Evolutionary conservation across 345 rosid genomes (phyloP), one percentile per base, ranked within the genome.

Genomic region (Zanthoxylum bungeanum): DNA sequence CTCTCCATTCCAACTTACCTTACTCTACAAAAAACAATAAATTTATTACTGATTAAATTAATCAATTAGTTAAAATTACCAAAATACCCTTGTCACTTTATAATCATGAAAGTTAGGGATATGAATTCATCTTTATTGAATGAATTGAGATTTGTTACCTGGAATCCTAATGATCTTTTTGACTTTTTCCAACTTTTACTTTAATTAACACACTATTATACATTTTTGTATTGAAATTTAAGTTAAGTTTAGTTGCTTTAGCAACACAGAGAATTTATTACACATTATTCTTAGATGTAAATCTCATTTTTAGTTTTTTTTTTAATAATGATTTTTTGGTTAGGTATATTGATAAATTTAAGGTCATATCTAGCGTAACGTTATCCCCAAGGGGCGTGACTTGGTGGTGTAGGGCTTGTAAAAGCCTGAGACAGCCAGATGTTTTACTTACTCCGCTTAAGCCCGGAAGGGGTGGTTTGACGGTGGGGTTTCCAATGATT

Each of bases 1-100:
- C 80, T 64, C 72, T 78, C 78, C 81, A 78, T 82, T 75, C 81
- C 77, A 70, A 58, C 70, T 72, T 57, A n/a, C 57, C 63, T 76
- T n/a, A n/a, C n/a, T n/a, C n/a, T n/a, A 76, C 27, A 69, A 77
- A 77, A 60, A 74, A 51, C 72, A 80, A 70, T 64, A 72, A 64
- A 67, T 47, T 39, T 52, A 37, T 68, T 5, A 49, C n/a, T n/a
- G n/a, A n/a, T n/a, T n/a, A n/a, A 27, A 30, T 34, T 16, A 21
- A 24, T 36, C 3, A 2, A 12, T 12, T 5, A 34, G 22, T 21
- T 21, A 30, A n/a, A 69, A 70, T 80, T 56, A 75, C 74, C 75
- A 74, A 66, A 70, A 21, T 79, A 60, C 75, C 73, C 3, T 64
- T 31, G 55, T 64, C 34, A 28, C 75, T 62, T 79, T 77, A 34